Percentiles rank a stretch among this genome's conserved stretches.
phyloP scores from a whole-genome alignment of 2,329 filamentous ascomycete genomes.

The Nakataea oryzae region DNA sequence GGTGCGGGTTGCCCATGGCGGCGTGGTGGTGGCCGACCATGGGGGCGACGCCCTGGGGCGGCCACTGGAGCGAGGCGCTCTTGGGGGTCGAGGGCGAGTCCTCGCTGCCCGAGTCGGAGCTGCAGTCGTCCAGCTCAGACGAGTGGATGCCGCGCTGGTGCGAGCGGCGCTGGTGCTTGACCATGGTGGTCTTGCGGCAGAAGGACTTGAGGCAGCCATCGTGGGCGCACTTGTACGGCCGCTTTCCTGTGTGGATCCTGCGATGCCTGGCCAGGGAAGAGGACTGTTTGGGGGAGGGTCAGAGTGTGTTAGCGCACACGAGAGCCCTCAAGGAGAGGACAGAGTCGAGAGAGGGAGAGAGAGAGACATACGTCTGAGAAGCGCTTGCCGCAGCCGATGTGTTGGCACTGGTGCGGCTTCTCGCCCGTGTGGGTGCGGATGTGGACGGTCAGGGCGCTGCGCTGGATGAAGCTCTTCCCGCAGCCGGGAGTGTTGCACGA shows the following conservation, averaged over 20 bases:
- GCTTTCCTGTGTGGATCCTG: constrained; percentile 55
- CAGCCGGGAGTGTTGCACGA: constrained; percentile 49
- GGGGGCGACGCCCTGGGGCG: constrained; percentile 27
- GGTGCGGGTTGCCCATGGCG: constrained; percentile 23
- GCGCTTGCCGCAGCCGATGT: constrained; percentile 54
- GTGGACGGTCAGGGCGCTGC: constrained; percentile 60
- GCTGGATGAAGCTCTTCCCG: constrained; percentile 61
- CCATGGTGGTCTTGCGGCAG: constrained; percentile 63
- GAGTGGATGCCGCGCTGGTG: constrained; percentile 49
- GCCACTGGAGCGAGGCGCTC: constrained; percentile 41
- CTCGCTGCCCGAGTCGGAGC: constrained; percentile 45
- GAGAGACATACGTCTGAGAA: constrained; percentile 53
- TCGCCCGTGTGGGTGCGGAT: constrained; percentile 76
- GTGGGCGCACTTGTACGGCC: constrained; percentile 53
- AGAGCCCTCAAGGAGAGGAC: not conserved
- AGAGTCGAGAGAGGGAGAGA: not conserved
- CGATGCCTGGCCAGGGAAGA: constrained; percentile 56
- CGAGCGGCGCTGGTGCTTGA: constrained; percentile 53
- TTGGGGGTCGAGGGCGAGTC: constrained; percentile 50
- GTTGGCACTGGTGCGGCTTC: constrained; percentile 60
- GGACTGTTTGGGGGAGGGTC: constrained; percentile 36
- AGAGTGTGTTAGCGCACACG: constrained; percentile 18
- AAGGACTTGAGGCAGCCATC: constrained; percentile 57
- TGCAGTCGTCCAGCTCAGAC: constrained; percentile 44
- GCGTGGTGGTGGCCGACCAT: constrained; percentile 22